Conservation (phyloP, 2,329 filamentous ascomycete genomes). For the Fusarium citri region DNA sequence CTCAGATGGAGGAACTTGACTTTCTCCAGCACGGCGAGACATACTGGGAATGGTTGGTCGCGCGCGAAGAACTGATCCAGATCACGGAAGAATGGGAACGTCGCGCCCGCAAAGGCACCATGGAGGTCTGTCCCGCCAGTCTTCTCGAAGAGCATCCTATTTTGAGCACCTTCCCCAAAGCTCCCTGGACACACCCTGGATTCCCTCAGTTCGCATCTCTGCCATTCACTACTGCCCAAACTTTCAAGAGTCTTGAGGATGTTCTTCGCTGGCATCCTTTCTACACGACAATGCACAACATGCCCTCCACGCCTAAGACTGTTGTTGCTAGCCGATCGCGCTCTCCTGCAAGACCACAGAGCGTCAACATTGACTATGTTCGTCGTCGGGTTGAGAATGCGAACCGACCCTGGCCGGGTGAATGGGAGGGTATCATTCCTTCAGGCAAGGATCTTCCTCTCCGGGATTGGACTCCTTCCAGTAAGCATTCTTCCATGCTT, state of each 20-base stretch:
- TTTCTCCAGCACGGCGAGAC: background rate
- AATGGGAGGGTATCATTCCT: background rate
- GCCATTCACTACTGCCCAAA: background rate
- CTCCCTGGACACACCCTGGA: background rate
- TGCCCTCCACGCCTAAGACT: too few relatives aligned
- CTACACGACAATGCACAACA: background rate
- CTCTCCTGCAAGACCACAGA: background rate
- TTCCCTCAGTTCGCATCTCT: background rate
- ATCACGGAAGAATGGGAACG: slow-evolving; percentile 11
- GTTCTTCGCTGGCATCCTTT: slow-evolving; percentile 15
- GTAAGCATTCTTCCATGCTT: background rate
- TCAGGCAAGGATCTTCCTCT: background rate
- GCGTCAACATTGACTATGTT: background rate
- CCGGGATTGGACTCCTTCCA: background rate
- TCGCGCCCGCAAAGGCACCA: slow-evolving; percentile 11
- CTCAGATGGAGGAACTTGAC: background rate
- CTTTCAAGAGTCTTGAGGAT: background rate
- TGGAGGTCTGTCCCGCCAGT: slow-evolving; percentile 25
- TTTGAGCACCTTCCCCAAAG: background rate
- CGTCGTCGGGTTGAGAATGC: accelerated
- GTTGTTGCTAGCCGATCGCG: background rate
- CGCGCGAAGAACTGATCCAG: background rate
- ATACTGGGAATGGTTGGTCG: slow-evolving; percentile 1
- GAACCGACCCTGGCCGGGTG: background rate
- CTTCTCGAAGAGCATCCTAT: background rate